Evolutionary conservation across 2,329 filamentous ascomycete species (phyloP).

Genomic region (Scedosporium aurantiacum): DNA sequence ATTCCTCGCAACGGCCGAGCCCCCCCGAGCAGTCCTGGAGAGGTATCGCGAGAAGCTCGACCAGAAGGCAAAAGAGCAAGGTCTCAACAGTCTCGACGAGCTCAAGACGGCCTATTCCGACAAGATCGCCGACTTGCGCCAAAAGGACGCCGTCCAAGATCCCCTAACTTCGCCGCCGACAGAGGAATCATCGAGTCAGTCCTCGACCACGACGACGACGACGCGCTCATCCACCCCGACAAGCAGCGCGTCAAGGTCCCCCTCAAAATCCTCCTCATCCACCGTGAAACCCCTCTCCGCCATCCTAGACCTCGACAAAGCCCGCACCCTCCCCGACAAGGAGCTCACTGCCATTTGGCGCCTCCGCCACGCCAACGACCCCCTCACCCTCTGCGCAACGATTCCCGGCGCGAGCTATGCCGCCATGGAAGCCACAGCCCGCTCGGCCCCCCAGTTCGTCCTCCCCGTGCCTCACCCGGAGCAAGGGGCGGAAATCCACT

Average conservation of each 20-base stretch:
- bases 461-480: constrained; percentile 65
- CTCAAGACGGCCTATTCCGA: constrained; percentile 77
- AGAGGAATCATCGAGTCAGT: constrained; percentile 14
- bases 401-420: constrained; percentile 66
- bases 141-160: constrained; percentile 44
- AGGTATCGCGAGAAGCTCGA: constrained; percentile 83
- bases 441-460: constrained; percentile 75
- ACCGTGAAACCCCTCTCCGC: constrained; percentile 35
- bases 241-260: constrained; percentile 19
- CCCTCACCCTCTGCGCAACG: constrained; percentile 70
- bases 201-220: background rate
- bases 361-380: constrained; percentile 64
- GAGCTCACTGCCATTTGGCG: constrained; percentile 89
- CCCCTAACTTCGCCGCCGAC: constrained; percentile 11
- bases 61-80: constrained; percentile 64
- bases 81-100: constrained; percentile 58
- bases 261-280: constrained; percentile 18
- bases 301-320: constrained; percentile 70
- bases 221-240: constrained; percentile 15
- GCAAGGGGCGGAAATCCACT: constrained; percentile 81
- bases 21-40: constrained; percentile 58
- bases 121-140: constrained; percentile 64
- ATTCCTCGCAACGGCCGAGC: constrained; percentile 70
- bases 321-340: constrained; percentile 57
- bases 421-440: constrained; percentile 60